phyloP scores from a whole-genome alignment of 768 basidiomycete species.

The Panaeolus cyanescens region DNA sequence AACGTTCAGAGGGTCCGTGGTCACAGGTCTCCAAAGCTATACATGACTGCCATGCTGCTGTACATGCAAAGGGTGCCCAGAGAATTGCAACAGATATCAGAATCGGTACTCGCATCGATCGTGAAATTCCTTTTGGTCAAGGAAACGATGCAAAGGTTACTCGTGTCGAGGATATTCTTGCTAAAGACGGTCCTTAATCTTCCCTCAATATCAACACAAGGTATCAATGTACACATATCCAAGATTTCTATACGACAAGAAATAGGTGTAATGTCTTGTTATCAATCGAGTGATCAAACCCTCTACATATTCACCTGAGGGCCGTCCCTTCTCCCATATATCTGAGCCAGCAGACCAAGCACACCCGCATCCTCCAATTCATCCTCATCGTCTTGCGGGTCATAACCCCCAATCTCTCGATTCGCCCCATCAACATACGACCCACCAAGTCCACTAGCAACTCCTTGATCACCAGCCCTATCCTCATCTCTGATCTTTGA shows the following conservation, averaged over 20 bases:
- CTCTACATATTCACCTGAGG: slow-evolving; percentile 47
- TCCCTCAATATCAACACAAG: too few species aligned
- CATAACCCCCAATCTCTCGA: slow-evolving; percentile 36
- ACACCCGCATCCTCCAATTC: slow-evolving; percentile 79
- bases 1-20: slow-evolving; percentile 78
- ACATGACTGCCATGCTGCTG: slow-evolving; percentile 87
- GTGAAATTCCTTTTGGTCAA: slow-evolving; percentile 57
- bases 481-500: slow-evolving; percentile 45
- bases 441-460: slow-evolving; percentile 64
- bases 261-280: not conserved
- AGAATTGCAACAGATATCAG: slow-evolving; percentile 92
- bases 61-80: slow-evolving; percentile 74
- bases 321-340: slow-evolving; percentile 65
- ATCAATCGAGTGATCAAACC: too few species aligned
- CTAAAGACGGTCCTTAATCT: slow-evolving; percentile 27
- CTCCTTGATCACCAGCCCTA: slow-evolving; percentile 51
- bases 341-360: slow-evolving; percentile 82
- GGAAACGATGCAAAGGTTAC: slow-evolving; percentile 82
- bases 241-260: not conserved
- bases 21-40: slow-evolving; percentile 81
- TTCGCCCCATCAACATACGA: slow-evolving; percentile 76
- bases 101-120: slow-evolving; percentile 87
- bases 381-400: slow-evolving; percentile 65
- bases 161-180: slow-evolving; percentile 80
- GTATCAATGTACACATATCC: not conserved